phyloP scores from a whole-genome alignment of 2,329 filamentous ascomycete species.

The Botrytis aclada region DNA sequence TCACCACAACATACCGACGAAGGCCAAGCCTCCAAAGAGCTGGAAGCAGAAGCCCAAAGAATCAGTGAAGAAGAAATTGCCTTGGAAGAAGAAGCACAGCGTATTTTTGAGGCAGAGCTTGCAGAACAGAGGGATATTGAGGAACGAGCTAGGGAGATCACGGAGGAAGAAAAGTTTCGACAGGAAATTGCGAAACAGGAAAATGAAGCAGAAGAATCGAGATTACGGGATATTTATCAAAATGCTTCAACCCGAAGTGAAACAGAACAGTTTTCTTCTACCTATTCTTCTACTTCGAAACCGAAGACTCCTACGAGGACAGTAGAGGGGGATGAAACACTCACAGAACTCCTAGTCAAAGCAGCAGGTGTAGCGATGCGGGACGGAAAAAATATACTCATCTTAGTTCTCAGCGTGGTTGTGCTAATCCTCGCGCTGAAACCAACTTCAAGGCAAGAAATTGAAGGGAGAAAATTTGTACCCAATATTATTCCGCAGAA shows the following conservation, averaged over 20 bases:
- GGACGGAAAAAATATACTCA: slow-evolving; percentile 59
- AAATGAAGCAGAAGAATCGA: slow-evolving; percentile 46
- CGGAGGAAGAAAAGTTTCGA: slow-evolving; percentile 44
- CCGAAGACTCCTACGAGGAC: neutral
- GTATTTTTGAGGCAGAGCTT: slow-evolving; percentile 12
- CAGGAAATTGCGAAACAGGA: slow-evolving; percentile 47
- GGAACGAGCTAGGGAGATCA: slow-evolving; percentile 45
- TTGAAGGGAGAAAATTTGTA: neutral
- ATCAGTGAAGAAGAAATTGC: slow-evolving; percentile 12
- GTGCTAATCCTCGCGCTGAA: slow-evolving; percentile 49
- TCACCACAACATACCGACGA: neutral
- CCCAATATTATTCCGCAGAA: slow-evolving; percentile 13
- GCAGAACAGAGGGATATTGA: slow-evolving; percentile 38
- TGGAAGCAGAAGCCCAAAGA: slow-evolving; percentile 12
- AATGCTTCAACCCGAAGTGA: slow-evolving; percentile 30
- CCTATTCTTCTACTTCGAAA: neutral
- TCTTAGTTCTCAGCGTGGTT: slow-evolving; percentile 52
- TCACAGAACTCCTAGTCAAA: slow-evolving; percentile 53
- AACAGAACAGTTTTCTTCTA: neutral
- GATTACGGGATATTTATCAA: slow-evolving; percentile 54
- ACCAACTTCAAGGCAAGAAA: slow-evolving; percentile 8
- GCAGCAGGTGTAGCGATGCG: slow-evolving; percentile 53
- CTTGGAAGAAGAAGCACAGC: slow-evolving; percentile 34
- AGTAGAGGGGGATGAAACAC: slow-evolving; percentile 41
- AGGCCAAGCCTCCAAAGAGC: neutral